A percentile compares a stretch with the other conserved stretches of the same genome.
These are phyloP conservation scores for Boechera divaricarpa DNA, from an alignment of 345 rosid genomes.

Conservation along the genomic window DNA sequence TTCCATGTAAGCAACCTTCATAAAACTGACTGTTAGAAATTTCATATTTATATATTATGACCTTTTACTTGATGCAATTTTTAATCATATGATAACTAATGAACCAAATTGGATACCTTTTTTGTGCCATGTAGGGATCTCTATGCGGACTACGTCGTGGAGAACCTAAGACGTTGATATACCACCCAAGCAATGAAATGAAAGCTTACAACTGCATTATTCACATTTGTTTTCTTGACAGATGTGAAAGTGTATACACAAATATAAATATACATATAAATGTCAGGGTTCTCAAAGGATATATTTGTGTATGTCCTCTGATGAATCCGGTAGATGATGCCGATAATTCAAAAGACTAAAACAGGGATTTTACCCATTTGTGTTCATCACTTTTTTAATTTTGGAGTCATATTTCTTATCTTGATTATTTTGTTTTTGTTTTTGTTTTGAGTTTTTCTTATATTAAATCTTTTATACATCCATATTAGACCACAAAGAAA, in stretches of 20 bases:
- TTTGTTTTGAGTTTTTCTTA: not conserved
- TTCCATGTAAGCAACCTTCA: constrained; percentile 77
- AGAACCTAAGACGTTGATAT: constrained; percentile 71
- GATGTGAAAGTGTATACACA: constrained; percentile 25
- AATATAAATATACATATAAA: constrained; percentile 29
- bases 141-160: constrained; percentile 82
- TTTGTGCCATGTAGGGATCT: constrained; percentile 68
- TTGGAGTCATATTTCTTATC: constrained; percentile 6
- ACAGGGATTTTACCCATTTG: constrained; percentile 17
- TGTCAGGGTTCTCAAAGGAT: constrained; percentile 28
- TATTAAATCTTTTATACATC: constrained; percentile 5
- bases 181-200: constrained; percentile 27
- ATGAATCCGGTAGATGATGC: constrained; percentile 46
- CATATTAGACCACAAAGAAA: not conserved
- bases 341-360: constrained; percentile 38
- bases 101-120: not conserved
- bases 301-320: constrained; percentile 37
- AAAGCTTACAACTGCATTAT: constrained; percentile 22
- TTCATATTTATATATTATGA: not conserved
- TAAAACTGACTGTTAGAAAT: not conserved
- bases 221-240: constrained; percentile 20
- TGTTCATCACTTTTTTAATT: constrained; percentile 16
- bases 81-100: not conserved
- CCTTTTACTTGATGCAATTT: too few species aligned
- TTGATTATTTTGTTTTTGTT: not conserved